Evolutionary conservation across 495 filamentous ascomycete species (phyloP).

Genomic region (Xylaria venustula): DNA sequence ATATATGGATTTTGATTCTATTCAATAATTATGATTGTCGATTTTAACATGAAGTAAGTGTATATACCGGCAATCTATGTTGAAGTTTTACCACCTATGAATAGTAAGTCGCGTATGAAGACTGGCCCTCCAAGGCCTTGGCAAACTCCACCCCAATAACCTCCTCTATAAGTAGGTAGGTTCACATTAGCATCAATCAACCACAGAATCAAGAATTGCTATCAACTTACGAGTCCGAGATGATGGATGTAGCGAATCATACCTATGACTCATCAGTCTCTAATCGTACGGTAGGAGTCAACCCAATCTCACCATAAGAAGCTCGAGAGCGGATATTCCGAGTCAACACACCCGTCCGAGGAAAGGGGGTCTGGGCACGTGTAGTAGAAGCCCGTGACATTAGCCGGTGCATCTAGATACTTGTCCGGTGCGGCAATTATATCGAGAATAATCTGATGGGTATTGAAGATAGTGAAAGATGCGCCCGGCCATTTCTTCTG

Average conservation of each 20-base stretch:
- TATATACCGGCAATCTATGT: too few species aligned
- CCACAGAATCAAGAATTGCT: conserved; percentile 19
- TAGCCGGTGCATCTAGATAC: conserved; percentile 63
- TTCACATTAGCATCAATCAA: conserved; percentile 42
- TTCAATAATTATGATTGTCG: too few species aligned
- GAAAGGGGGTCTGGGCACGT: conserved; percentile 45
- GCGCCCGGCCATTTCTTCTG: conserved; percentile 57
- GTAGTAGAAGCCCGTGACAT: conserved; percentile 56
- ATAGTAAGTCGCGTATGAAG: conserved; percentile 50
- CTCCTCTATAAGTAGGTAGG: conserved; percentile 32
- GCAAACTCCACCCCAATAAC: conserved; percentile 61
- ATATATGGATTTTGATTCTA: too few species aligned
- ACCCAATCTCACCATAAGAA: conserved; percentile 42
- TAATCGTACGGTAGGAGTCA: conserved; percentile 30
- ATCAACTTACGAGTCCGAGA: conserved; percentile 51
- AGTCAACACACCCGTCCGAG: conserved; percentile 29
- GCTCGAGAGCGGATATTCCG: conserved; percentile 32
- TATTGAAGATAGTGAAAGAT: conserved; percentile 62
- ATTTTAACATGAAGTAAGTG: too few species aligned
- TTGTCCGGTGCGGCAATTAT: conserved; percentile 57
- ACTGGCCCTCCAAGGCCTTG: conserved; percentile 56
- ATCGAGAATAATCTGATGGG: conserved; percentile 61
- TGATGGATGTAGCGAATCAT: conserved; percentile 68
- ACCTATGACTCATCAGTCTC: conserved; percentile 46
- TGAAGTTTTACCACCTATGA: too few species aligned